phyloP scores from a whole-genome alignment of 1,284 basidiomycete genomes.

The Papiliotrema nemorosa region DNA sequence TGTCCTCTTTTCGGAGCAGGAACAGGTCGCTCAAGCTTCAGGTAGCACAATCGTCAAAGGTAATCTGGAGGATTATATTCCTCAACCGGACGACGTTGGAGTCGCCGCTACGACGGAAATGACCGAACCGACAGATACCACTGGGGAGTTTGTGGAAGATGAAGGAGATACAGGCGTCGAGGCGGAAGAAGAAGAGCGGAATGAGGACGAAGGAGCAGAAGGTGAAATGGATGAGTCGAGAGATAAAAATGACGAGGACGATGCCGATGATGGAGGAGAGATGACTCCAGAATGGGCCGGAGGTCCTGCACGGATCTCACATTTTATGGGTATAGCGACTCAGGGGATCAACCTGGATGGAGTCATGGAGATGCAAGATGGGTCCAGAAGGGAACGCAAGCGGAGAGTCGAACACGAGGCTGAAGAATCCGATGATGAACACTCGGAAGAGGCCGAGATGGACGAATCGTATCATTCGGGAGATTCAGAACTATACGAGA shows the following conservation, averaged over 20 bases:
- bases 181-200: constrained; percentile 11
- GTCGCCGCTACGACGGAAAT: not conserved
- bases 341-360: constrained; percentile 45
- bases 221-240: constrained; percentile 20
- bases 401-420: not conserved
- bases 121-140: constrained; percentile 3
- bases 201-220: constrained; percentile 12
- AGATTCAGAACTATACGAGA: constrained; percentile 45
- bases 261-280: constrained; percentile 26
- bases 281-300: too few species aligned
- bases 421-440: not conserved
- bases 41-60: not conserved
- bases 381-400: too few species aligned
- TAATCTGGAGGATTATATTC: constrained; percentile 4
- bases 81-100: constrained; percentile 2
- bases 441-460: constrained; percentile 10
- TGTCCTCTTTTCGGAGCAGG: constrained; percentile 40
- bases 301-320: too few species aligned
- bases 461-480: constrained; percentile 39
- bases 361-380: constrained; percentile 53
- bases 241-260: constrained; percentile 21
- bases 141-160: constrained; percentile 4
- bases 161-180: constrained; percentile 16
- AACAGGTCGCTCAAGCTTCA: constrained; percentile 1
- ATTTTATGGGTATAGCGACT: constrained; percentile 12